phyloP scores from a whole-genome alignment of 2,329 filamentous ascomycete genomes.

The Daldinia sp. region DNA sequence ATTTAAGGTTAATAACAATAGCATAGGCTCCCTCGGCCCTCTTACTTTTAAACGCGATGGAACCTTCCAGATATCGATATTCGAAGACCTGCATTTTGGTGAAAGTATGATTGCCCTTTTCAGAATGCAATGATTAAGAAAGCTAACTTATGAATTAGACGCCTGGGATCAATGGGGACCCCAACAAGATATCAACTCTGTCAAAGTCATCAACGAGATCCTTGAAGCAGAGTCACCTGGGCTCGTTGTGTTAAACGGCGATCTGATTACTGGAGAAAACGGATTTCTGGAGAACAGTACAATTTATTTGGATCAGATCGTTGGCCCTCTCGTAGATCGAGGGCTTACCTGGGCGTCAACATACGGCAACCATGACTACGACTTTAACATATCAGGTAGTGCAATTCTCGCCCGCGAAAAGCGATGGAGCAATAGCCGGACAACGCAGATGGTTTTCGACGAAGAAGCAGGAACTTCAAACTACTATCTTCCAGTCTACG shows the following conservation, averaged over 20 bases:
- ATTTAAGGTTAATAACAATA: slow-evolving; percentile 41
- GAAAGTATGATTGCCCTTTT: slow-evolving; percentile 64
- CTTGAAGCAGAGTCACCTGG: slow-evolving; percentile 68
- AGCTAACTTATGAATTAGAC: slow-evolving; percentile 50
- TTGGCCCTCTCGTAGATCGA: slow-evolving; percentile 67
- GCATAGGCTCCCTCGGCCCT: slow-evolving; percentile 40
- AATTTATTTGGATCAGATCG: slow-evolving; percentile 69
- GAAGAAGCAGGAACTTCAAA: slow-evolving; percentile 59
- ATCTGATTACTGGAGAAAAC: slow-evolving; percentile 77
- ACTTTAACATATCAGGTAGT: slow-evolving; percentile 66
- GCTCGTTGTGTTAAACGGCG: slow-evolving; percentile 77
- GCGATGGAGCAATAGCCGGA: slow-evolving; percentile 55
- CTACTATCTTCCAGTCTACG: slow-evolving; percentile 61
- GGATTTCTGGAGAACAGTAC: slow-evolving; percentile 67
- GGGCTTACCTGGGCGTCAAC: slow-evolving; percentile 73
- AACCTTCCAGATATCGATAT: slow-evolving; percentile 68
- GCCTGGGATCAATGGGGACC: slow-evolving; percentile 61
- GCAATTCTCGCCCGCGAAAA: slow-evolving; percentile 59
- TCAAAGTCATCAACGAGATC: slow-evolving; percentile 68
- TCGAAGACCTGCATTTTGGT: slow-evolving; percentile 78
- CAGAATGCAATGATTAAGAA: background rate
- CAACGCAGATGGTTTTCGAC: slow-evolving; percentile 56
- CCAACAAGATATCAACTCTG: slow-evolving; percentile 67
- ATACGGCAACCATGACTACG: slow-evolving; percentile 78
- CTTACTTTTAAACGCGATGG: slow-evolving; percentile 58